Evolutionary conservation across 148 eudicot genomes (phyloP), one percentile per base, ranked within the genome.

Genomic region (Gaultheria prostrata): DNA sequence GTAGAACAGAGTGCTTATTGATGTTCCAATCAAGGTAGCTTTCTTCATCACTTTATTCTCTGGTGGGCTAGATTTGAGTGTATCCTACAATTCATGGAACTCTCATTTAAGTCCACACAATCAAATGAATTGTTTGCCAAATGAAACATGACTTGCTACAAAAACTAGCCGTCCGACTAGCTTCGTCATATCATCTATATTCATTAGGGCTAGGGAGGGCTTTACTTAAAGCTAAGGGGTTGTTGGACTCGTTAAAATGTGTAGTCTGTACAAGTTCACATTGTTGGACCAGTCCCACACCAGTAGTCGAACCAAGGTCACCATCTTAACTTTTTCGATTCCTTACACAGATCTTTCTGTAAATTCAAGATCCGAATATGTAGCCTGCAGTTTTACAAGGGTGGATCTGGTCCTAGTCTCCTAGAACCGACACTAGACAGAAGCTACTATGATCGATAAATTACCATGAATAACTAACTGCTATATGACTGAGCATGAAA

Each of bases 41-140:
- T 54, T 85, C 80, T 91, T 93, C 98, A 95, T 95, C 26, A 87
- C 90, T 43, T 81, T 86, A 51, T 88, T 92, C 84, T 91, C 95
- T 3, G 92, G 90, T 59, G 89, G 89, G 28, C 78, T 83, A 43
- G 92, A 84, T 83, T 84, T 87, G 12, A 95, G 50, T 20, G 98
- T 95, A 80, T 95, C 93, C 95, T 93, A 85, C 54, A 48, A n/a
- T 48, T 69, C 24, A 12, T 8, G 12, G 65, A 30, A 33, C 32
- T 53, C 35, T 35, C 8, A 15, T 17, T 39, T 39, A 33, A 35
- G 17, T 72, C 39, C 32, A 32, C 9, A 6, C 15, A 20, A 70
- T 6, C 45, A 70, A 39, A 17, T 72, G 12, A 0, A 6, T 33
- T 15, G n/a, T 39, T 18, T 33, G 21, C 76, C 11, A 72, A 61